These are phyloP conservation scores for Pseudoscleropodium purum DNA, from an alignment of 225 moss, liverwort and hornwort species.

Conservation along the genomic window DNA sequence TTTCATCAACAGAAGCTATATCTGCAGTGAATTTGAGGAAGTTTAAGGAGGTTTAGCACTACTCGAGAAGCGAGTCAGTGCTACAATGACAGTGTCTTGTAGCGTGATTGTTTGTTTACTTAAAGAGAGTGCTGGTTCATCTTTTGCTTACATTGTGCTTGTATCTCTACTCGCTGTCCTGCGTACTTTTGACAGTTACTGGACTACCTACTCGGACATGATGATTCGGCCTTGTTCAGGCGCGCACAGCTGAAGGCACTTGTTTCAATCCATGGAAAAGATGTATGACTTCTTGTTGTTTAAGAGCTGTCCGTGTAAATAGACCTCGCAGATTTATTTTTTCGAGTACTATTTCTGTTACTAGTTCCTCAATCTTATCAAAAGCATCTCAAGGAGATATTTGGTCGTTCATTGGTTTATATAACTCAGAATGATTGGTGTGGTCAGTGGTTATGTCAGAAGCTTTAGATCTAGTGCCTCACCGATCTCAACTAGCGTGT, in stretches of 20 bases:
- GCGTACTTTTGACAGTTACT: constrained; percentile 36
- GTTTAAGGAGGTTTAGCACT: not conserved
- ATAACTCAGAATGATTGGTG: not conserved
- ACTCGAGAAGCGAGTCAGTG: not conserved
- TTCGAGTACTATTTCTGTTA: not conserved
- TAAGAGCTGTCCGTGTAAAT: not conserved
- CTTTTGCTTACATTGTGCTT: not conserved
- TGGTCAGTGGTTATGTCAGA: not conserved
- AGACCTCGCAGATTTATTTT: not conserved
- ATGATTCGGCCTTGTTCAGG: constrained; percentile 87
- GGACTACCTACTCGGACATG: constrained; percentile 72
- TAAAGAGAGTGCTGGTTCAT: not conserved
- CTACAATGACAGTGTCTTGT: not conserved
- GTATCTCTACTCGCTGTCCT: not conserved
- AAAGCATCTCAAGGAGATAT: not conserved
- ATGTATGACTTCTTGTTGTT: constrained; percentile 40
- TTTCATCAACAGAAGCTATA: not conserved
- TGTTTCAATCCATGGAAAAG: constrained; percentile 92
- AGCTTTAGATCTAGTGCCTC: not conserved
- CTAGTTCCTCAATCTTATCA: not conserved
- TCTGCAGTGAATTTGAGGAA: not conserved
- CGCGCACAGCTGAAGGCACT: constrained; percentile 91
- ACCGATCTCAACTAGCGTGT: not conserved
- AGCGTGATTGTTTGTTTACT: not conserved
- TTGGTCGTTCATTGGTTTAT: not conserved